phyloP scores from a whole-genome alignment of 208 protist genomes.

The Spongospora subterranea region DNA sequence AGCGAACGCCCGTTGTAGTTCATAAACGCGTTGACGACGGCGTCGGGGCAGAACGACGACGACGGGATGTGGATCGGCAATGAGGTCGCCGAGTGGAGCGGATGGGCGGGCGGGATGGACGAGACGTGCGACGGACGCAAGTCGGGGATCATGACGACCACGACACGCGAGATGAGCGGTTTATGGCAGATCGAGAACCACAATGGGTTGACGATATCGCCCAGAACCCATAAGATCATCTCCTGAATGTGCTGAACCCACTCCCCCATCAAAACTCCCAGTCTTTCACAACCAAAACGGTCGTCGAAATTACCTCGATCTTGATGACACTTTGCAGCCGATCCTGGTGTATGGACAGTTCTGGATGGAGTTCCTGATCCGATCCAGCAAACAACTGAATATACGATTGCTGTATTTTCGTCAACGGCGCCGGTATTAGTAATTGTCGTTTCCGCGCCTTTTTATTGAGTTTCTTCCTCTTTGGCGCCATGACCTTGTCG shows the following conservation, averaged over 20 bases:
- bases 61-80: neutral
- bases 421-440: neutral
- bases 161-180: neutral
- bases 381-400: neutral
- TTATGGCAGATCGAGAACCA: conserved; percentile 13
- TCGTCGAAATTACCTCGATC: neutral
- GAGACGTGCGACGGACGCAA: neutral
- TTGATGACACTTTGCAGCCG: too few relatives aligned
- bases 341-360: neutral
- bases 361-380: neutral
- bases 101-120: neutral
- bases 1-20: neutral
- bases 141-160: neutral
- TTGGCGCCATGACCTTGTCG: too few relatives aligned
- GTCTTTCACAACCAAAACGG: neutral
- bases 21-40: neutral
- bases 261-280: neutral
- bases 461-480: too few relatives aligned
- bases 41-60: neutral
- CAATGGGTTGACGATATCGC: neutral
- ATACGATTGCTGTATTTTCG: neutral
- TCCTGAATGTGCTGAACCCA: conserved; percentile 16
- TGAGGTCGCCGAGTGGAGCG: neutral
- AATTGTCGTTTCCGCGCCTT: neutral
- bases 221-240: conserved; percentile 12